phyloP scores from a whole-genome alignment of 2,329 filamentous ascomycete genomes.

The Nigrospora sphaerica region DNA sequence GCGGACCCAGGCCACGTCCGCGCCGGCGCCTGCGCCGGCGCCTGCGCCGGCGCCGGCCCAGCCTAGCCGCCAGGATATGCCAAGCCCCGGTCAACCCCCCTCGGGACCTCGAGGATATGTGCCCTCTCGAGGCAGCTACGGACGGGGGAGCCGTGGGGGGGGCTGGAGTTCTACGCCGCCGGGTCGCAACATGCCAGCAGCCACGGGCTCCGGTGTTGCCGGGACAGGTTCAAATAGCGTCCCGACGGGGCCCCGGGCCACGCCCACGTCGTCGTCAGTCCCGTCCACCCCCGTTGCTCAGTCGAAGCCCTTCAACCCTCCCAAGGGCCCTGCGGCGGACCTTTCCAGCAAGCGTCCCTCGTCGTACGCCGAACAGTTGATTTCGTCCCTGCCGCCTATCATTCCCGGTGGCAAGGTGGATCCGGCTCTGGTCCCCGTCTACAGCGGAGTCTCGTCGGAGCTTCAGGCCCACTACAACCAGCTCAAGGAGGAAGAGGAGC shows the following conservation, averaged over 20 bases:
- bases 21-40: slow-evolving; percentile 10
- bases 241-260: slow-evolving; percentile 20
- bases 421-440: slow-evolving; percentile 33
- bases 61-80: slow-evolving; percentile 26
- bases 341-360: slow-evolving; percentile 15
- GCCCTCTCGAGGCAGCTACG: slow-evolving; percentile 34
- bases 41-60: slow-evolving; percentile 11
- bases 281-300: slow-evolving; percentile 28
- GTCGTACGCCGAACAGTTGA: slow-evolving; percentile 43
- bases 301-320: slow-evolving; percentile 48
- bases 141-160: slow-evolving; percentile 36
- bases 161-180: slow-evolving; percentile 29
- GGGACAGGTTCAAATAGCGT: slow-evolving; percentile 24
- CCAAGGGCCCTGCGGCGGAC: slow-evolving; percentile 42
- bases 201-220: slow-evolving; percentile 26
- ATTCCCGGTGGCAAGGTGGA: slow-evolving; percentile 50
- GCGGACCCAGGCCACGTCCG: slow-evolving; percentile 16
- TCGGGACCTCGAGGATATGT: slow-evolving; percentile 49
- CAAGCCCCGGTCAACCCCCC: slow-evolving; percentile 42
- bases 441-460: slow-evolving; percentile 43
- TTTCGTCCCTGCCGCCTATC: slow-evolving; percentile 42
- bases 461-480: slow-evolving; percentile 46
- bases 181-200: slow-evolving; percentile 19
- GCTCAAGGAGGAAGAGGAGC: slow-evolving; percentile 51
- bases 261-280: slow-evolving; percentile 22